Base-by-base conservation (phyloP, 768 basidiomycete species). In the Cystobasidium onofrii region DNA sequence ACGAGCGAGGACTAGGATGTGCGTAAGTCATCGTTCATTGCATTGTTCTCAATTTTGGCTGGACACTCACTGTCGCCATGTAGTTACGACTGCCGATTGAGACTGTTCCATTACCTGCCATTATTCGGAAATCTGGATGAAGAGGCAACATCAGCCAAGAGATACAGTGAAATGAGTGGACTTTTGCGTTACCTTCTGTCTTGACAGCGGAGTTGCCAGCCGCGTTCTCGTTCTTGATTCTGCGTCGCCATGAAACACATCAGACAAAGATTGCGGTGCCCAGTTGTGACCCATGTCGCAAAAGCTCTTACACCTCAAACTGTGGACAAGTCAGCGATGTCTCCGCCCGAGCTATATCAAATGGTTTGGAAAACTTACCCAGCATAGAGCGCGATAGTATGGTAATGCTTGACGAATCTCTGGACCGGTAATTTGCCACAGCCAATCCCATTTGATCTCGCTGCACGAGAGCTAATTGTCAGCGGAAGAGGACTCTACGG, bases 361-460 rank as follows among this genome's bases (percentile, higher is more conserved):
- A 18, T 15, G 20, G 27, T 13, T n/a, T 15, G n/a, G n/a, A n/a
- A n/a, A 4, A 54, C 72, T 73, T 43, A 73, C 72, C 72, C 72
- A 73, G 31, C 62, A 64, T 15, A 65, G 15, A 64, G 61, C 60
- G 34, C 50, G 64, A 34, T 46, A 74, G 41, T 6, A 74, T 17
- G 73, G 73, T 70, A 74, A 46, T 9, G 73, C 73, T 55, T 44
- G 39, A 36, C 64, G 46, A 6, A 61, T 74, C 18, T 74, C 73
- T 15, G 73, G 64, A 18, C 64, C 50, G n/a, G 73, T 74, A 7
- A 74, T 43, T 36, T 74, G 73, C 73, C 73, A 74, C 15, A 74
- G 70, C 73, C 73, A 74, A 31, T 74, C 65, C 73, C 73, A 74
- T 55, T 74, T 74, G 52, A 74, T 74, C 23, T 65, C 73, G 12